Percentiles rank a stretch among this genome's conserved stretches.
These are phyloP conservation scores for Amylostereum areolatum DNA, from an alignment of 1,284 basidiomycete species.

Conservation along the genomic window DNA sequence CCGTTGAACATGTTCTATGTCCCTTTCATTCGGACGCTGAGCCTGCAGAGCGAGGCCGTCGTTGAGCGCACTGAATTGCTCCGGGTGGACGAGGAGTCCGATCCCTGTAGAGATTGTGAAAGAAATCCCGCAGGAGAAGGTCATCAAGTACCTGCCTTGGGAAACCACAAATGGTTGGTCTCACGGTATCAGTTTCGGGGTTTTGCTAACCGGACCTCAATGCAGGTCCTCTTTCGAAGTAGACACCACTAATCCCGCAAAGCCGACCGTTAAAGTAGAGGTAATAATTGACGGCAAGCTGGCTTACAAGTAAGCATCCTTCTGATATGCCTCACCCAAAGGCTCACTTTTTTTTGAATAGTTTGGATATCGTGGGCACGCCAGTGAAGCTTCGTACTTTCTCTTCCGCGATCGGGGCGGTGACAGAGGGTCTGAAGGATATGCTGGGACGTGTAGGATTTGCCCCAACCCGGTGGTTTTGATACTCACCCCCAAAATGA, in stretches of 20 bases:
- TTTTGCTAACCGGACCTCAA: background rate
- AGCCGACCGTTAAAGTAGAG: slow-evolving; percentile 53
- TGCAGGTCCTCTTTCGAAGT: slow-evolving; percentile 67
- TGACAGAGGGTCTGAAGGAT: slow-evolving; percentile 46
- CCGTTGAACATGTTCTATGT: slow-evolving; percentile 74
- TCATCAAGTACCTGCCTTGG: slow-evolving; percentile 61
- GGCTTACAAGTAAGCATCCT: slow-evolving; percentile 47
- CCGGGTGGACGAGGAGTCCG: slow-evolving; percentile 16
- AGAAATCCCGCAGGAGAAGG: slow-evolving; percentile 51
- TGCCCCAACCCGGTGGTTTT: slow-evolving; percentile 50
- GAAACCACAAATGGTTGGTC: slow-evolving; percentile 58
- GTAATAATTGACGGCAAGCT: slow-evolving; percentile 60
- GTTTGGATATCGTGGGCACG: slow-evolving; percentile 40
- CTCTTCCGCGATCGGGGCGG: slow-evolving; percentile 37
- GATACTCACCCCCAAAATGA: slow-evolving; percentile 8
- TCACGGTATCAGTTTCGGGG: background rate
- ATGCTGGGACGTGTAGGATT: slow-evolving; percentile 51
- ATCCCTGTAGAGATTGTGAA: slow-evolving; percentile 17
- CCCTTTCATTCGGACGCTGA: slow-evolving; percentile 50
- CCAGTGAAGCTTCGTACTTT: slow-evolving; percentile 39
- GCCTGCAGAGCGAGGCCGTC: slow-evolving; percentile 34
- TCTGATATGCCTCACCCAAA: background rate
- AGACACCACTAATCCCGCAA: slow-evolving; percentile 54
- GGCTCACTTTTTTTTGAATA: background rate
- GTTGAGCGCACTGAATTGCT: slow-evolving; percentile 27